phyloP scores from a whole-genome alignment of 768 basidiomycete genomes.

The Leccinum obscurum region DNA sequence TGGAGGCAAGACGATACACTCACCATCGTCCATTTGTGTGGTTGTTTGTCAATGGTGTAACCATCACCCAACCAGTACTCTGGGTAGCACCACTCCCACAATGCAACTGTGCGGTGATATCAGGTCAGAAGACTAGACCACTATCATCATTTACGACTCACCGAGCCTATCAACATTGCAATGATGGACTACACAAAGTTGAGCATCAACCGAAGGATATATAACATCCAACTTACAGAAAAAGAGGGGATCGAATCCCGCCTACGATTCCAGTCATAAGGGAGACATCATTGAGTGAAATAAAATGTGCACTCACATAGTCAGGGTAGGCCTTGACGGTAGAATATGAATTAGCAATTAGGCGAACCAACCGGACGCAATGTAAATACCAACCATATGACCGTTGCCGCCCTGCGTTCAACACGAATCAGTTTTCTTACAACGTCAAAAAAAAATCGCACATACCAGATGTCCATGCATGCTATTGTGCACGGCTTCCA shows the following conservation, averaged over 20 bases:
- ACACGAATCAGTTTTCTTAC: background rate
- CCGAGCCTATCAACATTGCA: constrained; percentile 25
- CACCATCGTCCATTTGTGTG: constrained; percentile 27
- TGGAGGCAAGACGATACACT: background rate
- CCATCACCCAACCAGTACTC: constrained; percentile 32
- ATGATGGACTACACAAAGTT: constrained; percentile 22
- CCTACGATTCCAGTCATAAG: constrained; percentile 5
- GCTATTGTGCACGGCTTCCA: constrained; percentile 24
- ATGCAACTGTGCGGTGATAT: constrained; percentile 16
- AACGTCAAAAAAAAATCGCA: background rate
- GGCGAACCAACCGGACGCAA: background rate
- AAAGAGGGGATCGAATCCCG: constrained; percentile 28
- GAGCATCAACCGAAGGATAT: background rate
- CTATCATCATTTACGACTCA: background rate
- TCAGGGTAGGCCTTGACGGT: constrained; percentile 17
- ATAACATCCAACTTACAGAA: constrained; percentile 17
- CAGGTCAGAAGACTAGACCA: background rate
- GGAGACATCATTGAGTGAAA: background rate
- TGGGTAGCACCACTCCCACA: constrained; percentile 34
- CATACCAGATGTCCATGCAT: constrained; percentile 22
- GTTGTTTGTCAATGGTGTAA: constrained; percentile 11
- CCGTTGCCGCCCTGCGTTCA: constrained; percentile 26
- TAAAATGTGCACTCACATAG: constrained; percentile 18
- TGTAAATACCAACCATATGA: constrained; percentile 22
- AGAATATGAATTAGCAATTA: background rate